Conservation (phyloP, 129 eudicot genomes). For the Scalesia atractyloides region DNA sequence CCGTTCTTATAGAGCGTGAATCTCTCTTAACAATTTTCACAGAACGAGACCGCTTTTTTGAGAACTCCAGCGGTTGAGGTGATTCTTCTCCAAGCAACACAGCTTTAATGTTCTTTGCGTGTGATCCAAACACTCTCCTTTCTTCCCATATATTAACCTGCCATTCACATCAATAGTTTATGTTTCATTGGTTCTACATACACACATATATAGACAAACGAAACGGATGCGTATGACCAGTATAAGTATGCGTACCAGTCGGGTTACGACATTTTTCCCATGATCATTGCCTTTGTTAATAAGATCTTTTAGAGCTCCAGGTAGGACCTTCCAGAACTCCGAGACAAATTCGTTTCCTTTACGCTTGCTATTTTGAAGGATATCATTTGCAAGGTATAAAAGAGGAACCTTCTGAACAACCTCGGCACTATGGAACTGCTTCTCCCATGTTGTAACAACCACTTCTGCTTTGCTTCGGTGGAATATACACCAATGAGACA, state of each 20-base stretch:
- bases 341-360: constrained; percentile 88
- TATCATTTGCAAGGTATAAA: constrained; percentile 92
- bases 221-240: not conserved
- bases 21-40: constrained; percentile 83
- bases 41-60: constrained; percentile 82
- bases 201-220: not conserved
- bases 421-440: constrained; percentile 68
- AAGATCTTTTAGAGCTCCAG: constrained; percentile 70
- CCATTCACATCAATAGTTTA: constrained; percentile 1
- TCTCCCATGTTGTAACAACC: constrained; percentile 87
- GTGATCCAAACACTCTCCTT: constrained; percentile 91
- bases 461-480: constrained; percentile 87
- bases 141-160: constrained; percentile 94
- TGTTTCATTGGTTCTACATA: not conserved
- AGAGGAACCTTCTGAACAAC: constrained; percentile 77
- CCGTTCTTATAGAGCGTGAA: constrained; percentile 82
- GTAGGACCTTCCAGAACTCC: constrained; percentile 95
- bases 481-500: constrained; percentile 97
- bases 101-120: constrained; percentile 59
- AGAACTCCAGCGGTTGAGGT: constrained; percentile 76
- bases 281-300: constrained; percentile 69
- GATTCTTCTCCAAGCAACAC: constrained; percentile 75
- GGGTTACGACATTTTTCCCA: constrained; percentile 60
- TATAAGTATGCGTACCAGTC: constrained; percentile 60
- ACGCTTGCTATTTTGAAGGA: constrained; percentile 89